Evolutionary conservation across 768 basidiomycete genomes (phyloP).

Genomic region (Russula earlei): DNA sequence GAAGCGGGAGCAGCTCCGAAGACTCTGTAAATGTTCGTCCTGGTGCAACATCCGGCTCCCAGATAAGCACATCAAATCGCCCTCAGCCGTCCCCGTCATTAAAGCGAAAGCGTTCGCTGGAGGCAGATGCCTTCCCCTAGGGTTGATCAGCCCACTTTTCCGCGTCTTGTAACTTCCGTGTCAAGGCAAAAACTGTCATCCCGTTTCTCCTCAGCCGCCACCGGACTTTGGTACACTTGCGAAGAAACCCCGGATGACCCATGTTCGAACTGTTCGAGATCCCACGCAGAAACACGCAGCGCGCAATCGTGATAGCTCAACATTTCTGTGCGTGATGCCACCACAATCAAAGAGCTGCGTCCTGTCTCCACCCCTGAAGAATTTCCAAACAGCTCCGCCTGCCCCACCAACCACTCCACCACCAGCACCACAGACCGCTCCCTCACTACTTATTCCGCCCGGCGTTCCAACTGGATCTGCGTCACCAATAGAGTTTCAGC

Average conservation of each 20-base stretch:
- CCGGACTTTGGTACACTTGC: neutral
- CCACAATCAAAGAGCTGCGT: neutral
- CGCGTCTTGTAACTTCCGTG: conserved; percentile 1
- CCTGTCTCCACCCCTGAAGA: neutral
- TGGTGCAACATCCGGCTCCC: conserved; percentile 4
- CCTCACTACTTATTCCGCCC: neutral
- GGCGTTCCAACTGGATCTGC: neutral
- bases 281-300: neutral
- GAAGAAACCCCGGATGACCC: conserved; percentile 4
- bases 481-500: neutral
- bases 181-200: neutral
- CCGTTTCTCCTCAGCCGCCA: neutral
- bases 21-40: neutral
- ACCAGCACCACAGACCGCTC: neutral
- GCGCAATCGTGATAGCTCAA: neutral
- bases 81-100: conserved; percentile 12
- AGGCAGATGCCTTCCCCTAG: neutral
- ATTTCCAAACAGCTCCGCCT: neutral
- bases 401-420: neutral
- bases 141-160: conserved; percentile 3
- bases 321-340: neutral
- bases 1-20: conserved; percentile 14
- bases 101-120: conserved; percentile 11
- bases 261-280: conserved; percentile 8
- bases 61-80: neutral